These are phyloP conservation scores for Purshia tridentata DNA, from an alignment of 306 rosid species.

Conservation along the genomic window DNA sequence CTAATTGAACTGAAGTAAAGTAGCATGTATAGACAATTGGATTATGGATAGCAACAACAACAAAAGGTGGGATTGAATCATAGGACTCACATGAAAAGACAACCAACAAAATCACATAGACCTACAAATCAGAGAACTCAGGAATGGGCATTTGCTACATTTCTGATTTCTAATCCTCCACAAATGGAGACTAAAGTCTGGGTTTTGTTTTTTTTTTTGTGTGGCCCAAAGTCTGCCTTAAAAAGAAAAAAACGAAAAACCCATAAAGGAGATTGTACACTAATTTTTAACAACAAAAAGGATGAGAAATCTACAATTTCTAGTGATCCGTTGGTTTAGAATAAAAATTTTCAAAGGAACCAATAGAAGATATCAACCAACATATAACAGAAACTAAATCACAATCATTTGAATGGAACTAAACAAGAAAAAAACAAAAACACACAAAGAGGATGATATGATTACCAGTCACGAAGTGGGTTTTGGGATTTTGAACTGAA, in stretches of 20 bases:
- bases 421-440: neutral
- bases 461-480: constrained; percentile 21
- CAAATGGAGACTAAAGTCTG: neutral
- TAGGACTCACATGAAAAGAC: neutral
- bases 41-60: neutral
- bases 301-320: neutral
- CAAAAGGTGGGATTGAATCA: neutral
- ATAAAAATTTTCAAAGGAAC: neutral
- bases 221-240: neutral
- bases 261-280: neutral
- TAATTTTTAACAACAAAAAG: neutral
- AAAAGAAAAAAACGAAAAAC: neutral
- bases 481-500: constrained; percentile 5
- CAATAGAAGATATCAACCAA: neutral
- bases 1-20: neutral
- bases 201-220: no score
- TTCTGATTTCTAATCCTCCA: neutral
- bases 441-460: neutral
- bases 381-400: neutral
- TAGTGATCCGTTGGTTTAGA: neutral
- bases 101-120: neutral
- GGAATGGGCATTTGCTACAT: neutral
- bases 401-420: neutral
- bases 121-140: neutral
- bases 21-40: neutral